Conservation (phyloP, 2,329 filamentous ascomycete genomes). For the Metarhizium anisopliae region DNA sequence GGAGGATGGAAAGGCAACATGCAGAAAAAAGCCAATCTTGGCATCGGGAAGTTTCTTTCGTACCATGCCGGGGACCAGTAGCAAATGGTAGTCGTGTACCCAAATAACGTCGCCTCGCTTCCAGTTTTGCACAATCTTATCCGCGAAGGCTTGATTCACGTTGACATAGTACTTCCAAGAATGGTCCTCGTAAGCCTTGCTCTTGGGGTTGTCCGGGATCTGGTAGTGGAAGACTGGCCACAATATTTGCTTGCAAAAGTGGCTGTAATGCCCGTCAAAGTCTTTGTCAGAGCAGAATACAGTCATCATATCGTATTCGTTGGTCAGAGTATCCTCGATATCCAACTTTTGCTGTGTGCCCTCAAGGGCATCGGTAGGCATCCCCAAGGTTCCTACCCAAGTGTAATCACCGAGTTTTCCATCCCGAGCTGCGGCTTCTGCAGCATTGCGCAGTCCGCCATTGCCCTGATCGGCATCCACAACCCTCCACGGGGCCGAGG, state of each 20-base stretch:
- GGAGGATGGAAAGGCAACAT: conserved; percentile 91
- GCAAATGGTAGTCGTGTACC: conserved; percentile 91
- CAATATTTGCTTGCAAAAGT: conserved; percentile 95
- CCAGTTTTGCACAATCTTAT: conserved; percentile 84
- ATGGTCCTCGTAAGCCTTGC: conserved; percentile 95
- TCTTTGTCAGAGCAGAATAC: conserved; percentile 87
- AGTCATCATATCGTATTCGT: conserved; percentile 72
- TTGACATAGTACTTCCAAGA: conserved; percentile 93
- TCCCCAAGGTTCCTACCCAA: conserved; percentile 90
- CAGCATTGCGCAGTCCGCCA: conserved; percentile 81
- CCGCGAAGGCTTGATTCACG: conserved; percentile 86
- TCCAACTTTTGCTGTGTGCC: conserved; percentile 67
- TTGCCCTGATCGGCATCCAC: conserved; percentile 86
- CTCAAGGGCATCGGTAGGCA: conserved; percentile 81
- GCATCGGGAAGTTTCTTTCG: conserved; percentile 85
- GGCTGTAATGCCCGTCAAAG: conserved; percentile 87
- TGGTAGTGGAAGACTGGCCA: conserved; percentile 99
- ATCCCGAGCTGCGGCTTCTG: conserved; percentile 65
- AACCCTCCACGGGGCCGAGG: conserved; percentile 72
- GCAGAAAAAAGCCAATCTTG: conserved; percentile 92
- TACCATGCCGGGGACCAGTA: conserved; percentile 82
- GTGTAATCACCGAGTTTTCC: conserved; percentile 64
- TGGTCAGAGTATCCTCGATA: conserved; percentile 72
- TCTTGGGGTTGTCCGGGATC: conserved; percentile 95
- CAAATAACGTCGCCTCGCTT: conserved; percentile 89